Conservation (phyloP, 2,329 filamentous ascomycete genomes). For the Verticillium nubilum region DNA sequence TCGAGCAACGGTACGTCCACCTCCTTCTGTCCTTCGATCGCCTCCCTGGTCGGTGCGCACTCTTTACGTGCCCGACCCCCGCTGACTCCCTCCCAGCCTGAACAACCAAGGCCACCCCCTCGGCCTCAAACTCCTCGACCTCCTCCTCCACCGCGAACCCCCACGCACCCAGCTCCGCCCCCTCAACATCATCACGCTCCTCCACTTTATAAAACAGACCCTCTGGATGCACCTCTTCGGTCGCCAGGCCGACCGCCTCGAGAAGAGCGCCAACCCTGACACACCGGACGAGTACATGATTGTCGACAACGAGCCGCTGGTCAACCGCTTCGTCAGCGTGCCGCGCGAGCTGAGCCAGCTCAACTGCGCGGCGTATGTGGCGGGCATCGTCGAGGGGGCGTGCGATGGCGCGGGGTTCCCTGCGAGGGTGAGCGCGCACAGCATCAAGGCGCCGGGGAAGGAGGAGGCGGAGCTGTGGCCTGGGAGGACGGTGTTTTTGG, state of each 20-base stretch:
- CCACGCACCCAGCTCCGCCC: slow-evolving; percentile 68
- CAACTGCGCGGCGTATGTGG: slow-evolving; percentile 93
- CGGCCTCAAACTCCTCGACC: slow-evolving; percentile 89
- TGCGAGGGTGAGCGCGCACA: slow-evolving; percentile 86
- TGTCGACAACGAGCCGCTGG: slow-evolving; percentile 93
- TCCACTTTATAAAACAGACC: slow-evolving; percentile 91
- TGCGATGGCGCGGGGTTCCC: slow-evolving; percentile 91
- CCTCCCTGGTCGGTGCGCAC: background rate
- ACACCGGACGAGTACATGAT: slow-evolving; percentile 98
- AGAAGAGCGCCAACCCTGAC: slow-evolving; percentile 75
- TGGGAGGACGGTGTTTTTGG: slow-evolving; percentile 88
- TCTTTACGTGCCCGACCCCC: background rate
- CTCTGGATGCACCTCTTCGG: slow-evolving; percentile 91
- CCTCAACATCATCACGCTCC: slow-evolving; percentile 80
- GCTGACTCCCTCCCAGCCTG: slow-evolving; percentile 46
- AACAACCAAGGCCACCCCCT: slow-evolving; percentile 91
- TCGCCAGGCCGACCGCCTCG: slow-evolving; percentile 84
- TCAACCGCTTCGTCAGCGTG: slow-evolving; percentile 89
- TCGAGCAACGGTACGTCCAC: slow-evolving; percentile 85
- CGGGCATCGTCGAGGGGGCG: slow-evolving; percentile 90
- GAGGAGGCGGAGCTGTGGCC: slow-evolving; percentile 82
- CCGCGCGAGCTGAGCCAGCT: slow-evolving; percentile 94
- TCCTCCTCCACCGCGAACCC: slow-evolving; percentile 80
- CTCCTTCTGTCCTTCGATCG: slow-evolving; percentile 5
- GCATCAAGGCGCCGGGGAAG: slow-evolving; percentile 46